Percentiles rank a stretch among this genome's conserved stretches.
Evolutionary conservation across 1,284 basidiomycete species (phyloP).

Genomic region (Tetrapyrgos nigripes): DNA sequence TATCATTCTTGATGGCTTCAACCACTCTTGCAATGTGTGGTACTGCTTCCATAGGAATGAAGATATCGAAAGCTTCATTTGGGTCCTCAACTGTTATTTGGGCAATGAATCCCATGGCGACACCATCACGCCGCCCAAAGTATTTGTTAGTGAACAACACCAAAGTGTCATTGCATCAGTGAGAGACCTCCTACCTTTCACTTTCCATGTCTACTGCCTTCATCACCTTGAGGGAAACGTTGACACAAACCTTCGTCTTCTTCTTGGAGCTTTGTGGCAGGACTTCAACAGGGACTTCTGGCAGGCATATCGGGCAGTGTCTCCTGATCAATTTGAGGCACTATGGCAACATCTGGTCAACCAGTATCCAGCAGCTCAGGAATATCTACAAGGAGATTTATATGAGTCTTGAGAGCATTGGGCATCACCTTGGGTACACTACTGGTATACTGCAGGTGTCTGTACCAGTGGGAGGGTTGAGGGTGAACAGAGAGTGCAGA

Average conservation of each 20-base stretch:
- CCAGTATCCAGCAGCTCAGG: slow-evolving; percentile 15
- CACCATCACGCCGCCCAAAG: slow-evolving; percentile 20
- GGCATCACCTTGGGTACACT: slow-evolving; percentile 35
- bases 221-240: slow-evolving; percentile 34
- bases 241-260: slow-evolving; percentile 18
- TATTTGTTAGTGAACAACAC: slow-evolving; percentile 21
- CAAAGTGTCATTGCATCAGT: slow-evolving; percentile 23
- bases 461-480: slow-evolving; percentile 34
- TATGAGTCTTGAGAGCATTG: slow-evolving; percentile 32
- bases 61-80: slow-evolving; percentile 23
- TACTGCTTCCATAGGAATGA: slow-evolving; percentile 33
- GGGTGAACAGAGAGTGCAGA: slow-evolving; percentile 30
- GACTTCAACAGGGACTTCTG: slow-evolving; percentile 30
- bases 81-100: slow-evolving; percentile 34
- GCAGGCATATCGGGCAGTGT: slow-evolving; percentile 29
- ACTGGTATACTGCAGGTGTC: slow-evolving; percentile 32
- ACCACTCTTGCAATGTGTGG: slow-evolving; percentile 25
- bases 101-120: slow-evolving; percentile 1
- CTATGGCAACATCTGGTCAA: slow-evolving; percentile 21
- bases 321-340: slow-evolving; percentile 32
- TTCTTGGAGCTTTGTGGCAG: slow-evolving; percentile 21
- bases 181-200: slow-evolving; percentile 17
- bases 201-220: slow-evolving; percentile 31
- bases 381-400: slow-evolving; percentile 31
- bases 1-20: slow-evolving; percentile 31